Conservation (phyloP, 1,284 basidiomycete species). For the Amylostereum chailletii region DNA sequence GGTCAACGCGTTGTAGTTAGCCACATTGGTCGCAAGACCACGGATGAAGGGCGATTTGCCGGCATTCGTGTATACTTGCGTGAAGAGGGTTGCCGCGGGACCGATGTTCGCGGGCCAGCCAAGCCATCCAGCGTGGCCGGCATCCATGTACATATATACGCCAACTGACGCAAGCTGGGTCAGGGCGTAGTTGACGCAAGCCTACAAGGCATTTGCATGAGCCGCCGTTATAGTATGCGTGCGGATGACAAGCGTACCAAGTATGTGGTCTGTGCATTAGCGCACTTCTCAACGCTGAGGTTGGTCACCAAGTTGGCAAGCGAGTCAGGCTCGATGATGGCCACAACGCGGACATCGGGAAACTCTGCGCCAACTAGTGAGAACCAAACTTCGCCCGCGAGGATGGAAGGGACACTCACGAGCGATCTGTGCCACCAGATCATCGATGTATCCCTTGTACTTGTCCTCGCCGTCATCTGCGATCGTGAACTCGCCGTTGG, state of each 20-base stretch:
- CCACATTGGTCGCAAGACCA: slow-evolving; percentile 57
- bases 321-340: slow-evolving; percentile 58
- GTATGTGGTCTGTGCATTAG: slow-evolving; percentile 43
- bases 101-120: slow-evolving; percentile 57
- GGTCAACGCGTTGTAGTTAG: slow-evolving; percentile 54
- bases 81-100: slow-evolving; percentile 50
- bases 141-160: slow-evolving; percentile 54
- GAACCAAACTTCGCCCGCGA: background rate
- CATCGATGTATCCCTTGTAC: slow-evolving; percentile 55
- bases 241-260: slow-evolving; percentile 20
- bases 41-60: slow-evolving; percentile 45
- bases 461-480: slow-evolving; percentile 45
- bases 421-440: slow-evolving; percentile 47
- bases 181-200: slow-evolving; percentile 47
- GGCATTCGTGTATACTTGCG: slow-evolving; percentile 38
- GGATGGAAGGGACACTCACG: slow-evolving; percentile 22
- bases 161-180: slow-evolving; percentile 45
- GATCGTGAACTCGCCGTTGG: slow-evolving; percentile 57
- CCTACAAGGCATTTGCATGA: slow-evolving; percentile 16
- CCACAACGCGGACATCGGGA: slow-evolving; percentile 53
- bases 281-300: slow-evolving; percentile 47
- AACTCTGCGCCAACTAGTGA: slow-evolving; percentile 27
- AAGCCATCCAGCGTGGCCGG: slow-evolving; percentile 61
- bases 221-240: slow-evolving; percentile 1
- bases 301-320: slow-evolving; percentile 57